phyloP scores from a whole-genome alignment of 176 grass and related monocot species.

The Rhynchospora pubera region DNA sequence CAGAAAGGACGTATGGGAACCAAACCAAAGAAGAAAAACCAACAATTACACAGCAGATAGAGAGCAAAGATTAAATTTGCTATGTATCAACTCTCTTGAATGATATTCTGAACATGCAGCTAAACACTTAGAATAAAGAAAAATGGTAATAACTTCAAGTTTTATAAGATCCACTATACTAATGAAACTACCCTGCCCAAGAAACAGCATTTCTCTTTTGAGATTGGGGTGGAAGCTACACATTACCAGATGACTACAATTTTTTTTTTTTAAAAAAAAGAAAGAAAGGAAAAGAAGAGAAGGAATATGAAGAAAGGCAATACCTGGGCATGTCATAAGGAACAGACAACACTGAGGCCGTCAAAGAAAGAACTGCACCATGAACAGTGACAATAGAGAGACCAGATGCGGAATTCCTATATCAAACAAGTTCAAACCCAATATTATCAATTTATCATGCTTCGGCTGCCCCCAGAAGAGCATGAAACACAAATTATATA shows the following conservation, averaged over 20 bases:
- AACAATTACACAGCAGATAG: neutral
- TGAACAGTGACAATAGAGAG: constrained; percentile 61
- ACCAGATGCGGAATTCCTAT: constrained; percentile 47
- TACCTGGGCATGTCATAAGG: constrained; percentile 98
- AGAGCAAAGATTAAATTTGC: neutral
- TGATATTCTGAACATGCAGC: neutral
- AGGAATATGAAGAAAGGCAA: constrained; percentile 2
- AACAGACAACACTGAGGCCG: constrained; percentile 82
- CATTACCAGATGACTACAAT: constrained; percentile 16
- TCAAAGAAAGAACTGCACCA: constrained; percentile 84
- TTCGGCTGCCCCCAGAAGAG: neutral
- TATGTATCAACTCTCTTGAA: no score
- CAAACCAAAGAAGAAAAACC: neutral
- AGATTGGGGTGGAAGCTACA: neutral
- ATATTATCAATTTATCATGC: neutral
- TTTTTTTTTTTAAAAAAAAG: no score
- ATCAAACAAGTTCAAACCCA: neutral
- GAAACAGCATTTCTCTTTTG: neutral
- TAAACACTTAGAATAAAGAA: no score
- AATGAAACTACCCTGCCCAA: no score
- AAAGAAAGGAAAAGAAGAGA: no score
- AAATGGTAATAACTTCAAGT: neutral
- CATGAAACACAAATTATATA: neutral
- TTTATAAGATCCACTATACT: neutral
- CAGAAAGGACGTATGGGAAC: neutral